A percentile compares a stretch with the other conserved stretches of the same genome.
phyloP scores from a whole-genome alignment of 2,329 filamentous ascomycete species.

The Neocucurbitaria cava region DNA sequence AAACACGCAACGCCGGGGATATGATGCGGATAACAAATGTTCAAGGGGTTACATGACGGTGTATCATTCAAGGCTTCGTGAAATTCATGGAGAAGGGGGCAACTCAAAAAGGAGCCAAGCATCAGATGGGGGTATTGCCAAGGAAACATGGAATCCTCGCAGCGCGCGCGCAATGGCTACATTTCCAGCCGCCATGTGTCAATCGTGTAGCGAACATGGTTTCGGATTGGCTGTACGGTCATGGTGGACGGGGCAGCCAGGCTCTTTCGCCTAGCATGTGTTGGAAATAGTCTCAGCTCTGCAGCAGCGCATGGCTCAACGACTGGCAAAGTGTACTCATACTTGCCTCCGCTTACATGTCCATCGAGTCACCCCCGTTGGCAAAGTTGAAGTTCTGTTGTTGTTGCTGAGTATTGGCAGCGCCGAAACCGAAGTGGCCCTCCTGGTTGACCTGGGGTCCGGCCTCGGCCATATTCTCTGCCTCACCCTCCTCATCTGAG shows the following conservation, averaged over 20 bases:
- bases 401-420: conserved; percentile 63
- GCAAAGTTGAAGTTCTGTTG: conserved; percentile 94
- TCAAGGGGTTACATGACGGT: conserved; percentile 51
- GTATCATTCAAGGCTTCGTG: conserved; percentile 50
- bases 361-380: conserved; percentile 75
- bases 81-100: conserved; percentile 42
- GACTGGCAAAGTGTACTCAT: conserved; percentile 9
- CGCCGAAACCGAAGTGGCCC: conserved; percentile 80
- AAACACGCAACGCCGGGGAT: conserved; percentile 50
- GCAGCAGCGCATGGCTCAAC: conserved; percentile 11
- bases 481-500: conserved; percentile 91
- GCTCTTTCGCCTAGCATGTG: conserved; percentile 11
- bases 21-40: conserved; percentile 48
- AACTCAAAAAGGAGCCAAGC: conserved; percentile 18
- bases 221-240: conserved; percentile 19
- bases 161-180: conserved; percentile 20
- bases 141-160: conserved; percentile 24
- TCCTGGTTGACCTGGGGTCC: conserved; percentile 74
- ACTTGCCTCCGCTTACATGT: conserved; percentile 64
- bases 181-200: conserved; percentile 34
- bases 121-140: conserved; percentile 32
- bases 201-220: conserved; percentile 30
- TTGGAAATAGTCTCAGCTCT: conserved; percentile 8
- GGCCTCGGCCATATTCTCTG: conserved; percentile 78
- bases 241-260: conserved; percentile 15